Conservation (phyloP, 176 grass and related monocot species). For the Phoenix roebelenii region DNA sequence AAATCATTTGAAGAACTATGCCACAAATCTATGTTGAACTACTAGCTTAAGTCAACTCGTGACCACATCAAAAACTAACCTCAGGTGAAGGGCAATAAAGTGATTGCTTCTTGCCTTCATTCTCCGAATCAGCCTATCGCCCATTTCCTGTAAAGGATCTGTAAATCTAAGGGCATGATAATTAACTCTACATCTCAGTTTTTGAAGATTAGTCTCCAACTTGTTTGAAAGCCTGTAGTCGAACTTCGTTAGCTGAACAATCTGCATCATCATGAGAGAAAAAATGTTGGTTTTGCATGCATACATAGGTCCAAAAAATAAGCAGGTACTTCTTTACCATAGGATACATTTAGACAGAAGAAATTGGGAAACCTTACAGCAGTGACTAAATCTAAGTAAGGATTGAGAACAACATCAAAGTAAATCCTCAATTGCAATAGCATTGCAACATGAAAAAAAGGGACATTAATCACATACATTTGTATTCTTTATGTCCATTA, state of each 20-base stretch:
- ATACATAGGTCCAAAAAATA: not conserved
- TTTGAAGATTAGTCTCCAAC: slow-evolving; percentile 18
- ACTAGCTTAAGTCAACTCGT: no score
- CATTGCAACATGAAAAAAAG: no score
- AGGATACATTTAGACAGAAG: no score
- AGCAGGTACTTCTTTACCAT: not conserved
- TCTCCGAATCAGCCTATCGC: slow-evolving; percentile 15
- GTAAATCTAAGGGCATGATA: slow-evolving; percentile 20
- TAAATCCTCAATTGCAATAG: no score
- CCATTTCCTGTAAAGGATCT: slow-evolving; percentile 13
- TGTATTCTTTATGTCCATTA: no score
- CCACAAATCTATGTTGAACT: no score
- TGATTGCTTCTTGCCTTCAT: slow-evolving; percentile 20
- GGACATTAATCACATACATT: no score
- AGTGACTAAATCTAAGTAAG: no score
- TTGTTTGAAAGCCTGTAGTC: slow-evolving; percentile 21
- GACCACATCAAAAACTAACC: not conserved
- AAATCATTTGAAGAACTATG: no score
- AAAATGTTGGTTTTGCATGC: not conserved
- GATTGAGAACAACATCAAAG: no score
- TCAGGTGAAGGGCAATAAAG: slow-evolving; percentile 23
- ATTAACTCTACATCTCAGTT: slow-evolving; percentile 21
- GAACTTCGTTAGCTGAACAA: slow-evolving; percentile 15
- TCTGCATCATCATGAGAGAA: slow-evolving; percentile 7
- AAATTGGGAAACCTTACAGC: no score